Base-by-base conservation (phyloP, 2,329 filamentous ascomycete genomes). In the Diplocarpon mali region DNA sequence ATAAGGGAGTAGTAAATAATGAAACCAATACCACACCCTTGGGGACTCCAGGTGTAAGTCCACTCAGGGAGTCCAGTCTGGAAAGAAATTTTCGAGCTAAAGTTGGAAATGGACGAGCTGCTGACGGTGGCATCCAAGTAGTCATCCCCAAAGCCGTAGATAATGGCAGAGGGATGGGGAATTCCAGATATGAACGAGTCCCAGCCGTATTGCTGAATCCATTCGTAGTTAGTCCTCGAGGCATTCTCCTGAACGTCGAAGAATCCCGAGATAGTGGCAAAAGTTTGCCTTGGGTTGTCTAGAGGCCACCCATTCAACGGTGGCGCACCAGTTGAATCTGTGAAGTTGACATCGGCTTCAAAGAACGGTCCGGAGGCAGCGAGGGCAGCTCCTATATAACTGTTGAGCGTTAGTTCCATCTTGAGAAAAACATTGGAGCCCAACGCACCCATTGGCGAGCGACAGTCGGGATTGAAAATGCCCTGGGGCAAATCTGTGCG, bases 111-210 rank as follows among this genome's bases (percentile, higher is more conserved):
- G 12, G 78, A 74, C 0, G 64, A 64, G 28, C 69, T 71, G 38
- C 75, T 67, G 2, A 80, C 77, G 0, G 69, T 75, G 2, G 80
- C 75, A 64, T 81, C 72, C 28, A 86, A 65, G 38, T 74, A 69
- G 17, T 68, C 67, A 44, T 71, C 67, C 2, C 71, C 72, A 2
- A 75, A 63, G 42, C 77, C 69, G 14, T 83, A 66, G 30, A 78
- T 60, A 31, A 83, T 63, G 1, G 74, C 76, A 20, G 70, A 70
- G 70, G 79, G 83, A 57, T 85, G 81, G 6, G 83, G 83, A 13
- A 87, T 71, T 17, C 83, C 83, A 41, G 73, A 75, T 50, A 85
- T 82, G 40, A 83, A 78, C 53, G 75, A 82, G 55, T 87, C 82
- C 46, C 75, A 74, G 6, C 80, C 80, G 62, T 83, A 81, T 52